A percentile compares a stretch with the other conserved stretches of the same genome.
phyloP scores from a whole-genome alignment of 768 basidiomycete species.

The Myochromella boudieri region DNA sequence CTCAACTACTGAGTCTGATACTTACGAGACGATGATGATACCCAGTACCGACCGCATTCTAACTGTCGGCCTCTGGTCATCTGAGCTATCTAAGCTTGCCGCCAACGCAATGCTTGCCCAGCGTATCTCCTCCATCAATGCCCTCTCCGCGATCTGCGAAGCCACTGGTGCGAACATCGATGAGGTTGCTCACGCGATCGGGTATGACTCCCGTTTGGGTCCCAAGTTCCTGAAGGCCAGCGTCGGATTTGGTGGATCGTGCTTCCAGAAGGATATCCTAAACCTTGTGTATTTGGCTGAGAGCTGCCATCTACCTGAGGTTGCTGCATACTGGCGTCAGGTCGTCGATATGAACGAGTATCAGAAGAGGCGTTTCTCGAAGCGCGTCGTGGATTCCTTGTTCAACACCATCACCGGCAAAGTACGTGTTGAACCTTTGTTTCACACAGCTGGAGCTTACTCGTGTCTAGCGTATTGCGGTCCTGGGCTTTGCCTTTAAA shows the following conservation, averaged over 20 bases:
- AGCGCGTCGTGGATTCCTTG: constrained; percentile 93
- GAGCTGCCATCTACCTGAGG: constrained; percentile 92
- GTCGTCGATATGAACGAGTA: constrained; percentile 99
- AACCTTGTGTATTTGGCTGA: constrained; percentile 98
- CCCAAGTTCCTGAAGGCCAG: constrained; percentile 94
- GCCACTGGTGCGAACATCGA: constrained; percentile 98
- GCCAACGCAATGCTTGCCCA: constrained; percentile 99
- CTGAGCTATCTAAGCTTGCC: constrained; percentile 96
- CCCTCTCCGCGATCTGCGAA: constrained; percentile 97
- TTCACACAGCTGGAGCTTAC: constrained; percentile 4
- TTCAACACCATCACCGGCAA: constrained; percentile 99
- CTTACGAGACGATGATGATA: not conserved
- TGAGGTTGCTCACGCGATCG: constrained; percentile 93
- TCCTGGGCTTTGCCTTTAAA: constrained; percentile 98
- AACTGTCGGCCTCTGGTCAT: constrained; percentile 97
- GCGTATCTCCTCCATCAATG: constrained; percentile 97
- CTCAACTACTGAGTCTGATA: constrained; percentile 2
- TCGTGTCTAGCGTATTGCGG: constrained; percentile 72
- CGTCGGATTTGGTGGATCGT: constrained; percentile 96
- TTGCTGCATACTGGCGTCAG: constrained; percentile 96
- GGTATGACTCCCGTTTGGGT: constrained; percentile 90
- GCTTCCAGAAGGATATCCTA: constrained; percentile 99
- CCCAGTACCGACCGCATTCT: constrained; percentile 73
- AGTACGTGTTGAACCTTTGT: constrained; percentile 41
- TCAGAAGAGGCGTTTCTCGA: constrained; percentile 95